These are phyloP conservation scores for Fusarium sp. DNA, from an alignment of 2,329 filamentous ascomycete species.

Conservation along the genomic window DNA sequence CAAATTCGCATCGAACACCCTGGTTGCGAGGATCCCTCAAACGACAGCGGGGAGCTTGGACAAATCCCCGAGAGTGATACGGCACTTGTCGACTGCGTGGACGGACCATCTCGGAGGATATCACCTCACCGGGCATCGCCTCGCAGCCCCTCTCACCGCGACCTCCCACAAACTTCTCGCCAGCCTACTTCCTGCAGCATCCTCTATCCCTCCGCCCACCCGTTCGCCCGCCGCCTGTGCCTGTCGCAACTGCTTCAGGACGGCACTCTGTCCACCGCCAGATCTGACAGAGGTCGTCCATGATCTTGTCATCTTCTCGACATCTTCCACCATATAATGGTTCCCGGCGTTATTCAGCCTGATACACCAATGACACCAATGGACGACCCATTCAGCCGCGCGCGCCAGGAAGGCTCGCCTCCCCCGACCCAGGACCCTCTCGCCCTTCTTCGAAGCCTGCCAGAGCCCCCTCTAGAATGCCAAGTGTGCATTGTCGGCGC, in stretches of 20 bases:
- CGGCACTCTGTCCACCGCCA: conserved; percentile 40
- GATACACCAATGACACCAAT: conserved; percentile 43
- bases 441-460: conserved; percentile 60
- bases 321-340: conserved; percentile 32
- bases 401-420: conserved; percentile 43
- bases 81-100: conserved; percentile 31
- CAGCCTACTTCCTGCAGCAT: conserved; percentile 19
- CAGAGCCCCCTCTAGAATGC: conserved; percentile 56
- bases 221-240: conserved; percentile 7
- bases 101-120: conserved; percentile 33
- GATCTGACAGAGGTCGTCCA: conserved; percentile 43
- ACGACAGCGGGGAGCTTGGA: conserved; percentile 26
- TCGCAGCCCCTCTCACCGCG: conserved; percentile 19
- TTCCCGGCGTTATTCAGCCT: conserved; percentile 50
- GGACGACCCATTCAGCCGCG: conserved; percentile 39
- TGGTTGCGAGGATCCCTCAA: conserved; percentile 13
- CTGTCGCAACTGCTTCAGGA: conserved; percentile 30
- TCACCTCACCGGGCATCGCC: conserved; percentile 24
- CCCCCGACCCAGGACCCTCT: conserved; percentile 57
- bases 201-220: conserved; percentile 4
- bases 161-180: conserved; percentile 12
- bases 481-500: conserved; percentile 66
- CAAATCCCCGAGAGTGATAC: conserved; percentile 31
- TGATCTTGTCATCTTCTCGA: conserved; percentile 35
- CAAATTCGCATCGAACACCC: conserved; percentile 10